Conservation (phyloP, 441 rosid genomes). For the Gossypium trilobum region DNA sequence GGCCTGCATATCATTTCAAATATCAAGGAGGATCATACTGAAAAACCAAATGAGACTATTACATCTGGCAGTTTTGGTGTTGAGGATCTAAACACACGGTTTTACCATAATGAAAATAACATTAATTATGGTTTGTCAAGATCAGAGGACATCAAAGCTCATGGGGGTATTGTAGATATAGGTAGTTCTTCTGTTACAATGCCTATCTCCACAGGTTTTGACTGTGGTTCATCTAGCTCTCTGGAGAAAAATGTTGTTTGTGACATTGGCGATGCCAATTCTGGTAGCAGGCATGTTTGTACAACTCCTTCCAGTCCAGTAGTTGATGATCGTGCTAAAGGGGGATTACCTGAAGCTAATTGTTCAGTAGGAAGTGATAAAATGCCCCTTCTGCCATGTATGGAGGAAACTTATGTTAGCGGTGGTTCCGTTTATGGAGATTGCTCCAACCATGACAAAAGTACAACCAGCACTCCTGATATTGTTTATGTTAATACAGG, state of each 20-base stretch:
- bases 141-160: slow-evolving; percentile 26
- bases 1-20: slow-evolving; percentile 20
- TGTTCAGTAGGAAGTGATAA: slow-evolving; percentile 6
- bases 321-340: slow-evolving; percentile 23
- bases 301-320: slow-evolving; percentile 16
- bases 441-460: slow-evolving; percentile 15
- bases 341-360: slow-evolving; percentile 17
- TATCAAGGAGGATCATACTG: slow-evolving; percentile 19
- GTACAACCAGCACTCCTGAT: slow-evolving; percentile 20
- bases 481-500: slow-evolving; percentile 17
- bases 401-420: slow-evolving; percentile 20
- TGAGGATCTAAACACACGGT: slow-evolving; percentile 23
- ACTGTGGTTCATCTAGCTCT: slow-evolving; percentile 15
- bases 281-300: slow-evolving; percentile 23
- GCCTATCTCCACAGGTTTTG: slow-evolving; percentile 12
- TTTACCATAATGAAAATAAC: slow-evolving; percentile 22
- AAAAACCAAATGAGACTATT: slow-evolving; percentile 16
- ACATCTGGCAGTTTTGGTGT: slow-evolving; percentile 17
- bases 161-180: slow-evolving; percentile 22
- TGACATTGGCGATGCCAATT: slow-evolving; percentile 22
- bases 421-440: slow-evolving; percentile 14
- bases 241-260: slow-evolving; percentile 25
- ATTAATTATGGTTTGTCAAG: slow-evolving; percentile 24
- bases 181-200: slow-evolving; percentile 17
- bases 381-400: slow-evolving; percentile 12